These are phyloP conservation scores for Mycena vitilis DNA, from an alignment of 768 basidiomycete genomes.

Conservation along the genomic window DNA sequence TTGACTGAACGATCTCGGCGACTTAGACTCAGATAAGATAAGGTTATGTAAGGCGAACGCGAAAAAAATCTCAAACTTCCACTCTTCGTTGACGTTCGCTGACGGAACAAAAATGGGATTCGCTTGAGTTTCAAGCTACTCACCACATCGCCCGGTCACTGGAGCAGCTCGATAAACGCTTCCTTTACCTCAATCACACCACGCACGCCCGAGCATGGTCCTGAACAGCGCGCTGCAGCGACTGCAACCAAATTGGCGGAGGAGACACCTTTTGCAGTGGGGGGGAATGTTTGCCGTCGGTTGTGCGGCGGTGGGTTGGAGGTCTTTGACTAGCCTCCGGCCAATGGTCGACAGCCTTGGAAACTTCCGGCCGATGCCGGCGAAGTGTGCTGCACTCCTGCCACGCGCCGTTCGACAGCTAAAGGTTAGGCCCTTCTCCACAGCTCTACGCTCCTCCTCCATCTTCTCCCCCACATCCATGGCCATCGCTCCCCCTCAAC, in stretches of 20 bases:
- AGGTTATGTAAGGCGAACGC: no score
- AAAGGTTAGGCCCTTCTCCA: constrained; percentile 40
- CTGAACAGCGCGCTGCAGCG: constrained; percentile 16
- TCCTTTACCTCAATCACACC: background rate
- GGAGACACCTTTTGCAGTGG: constrained; percentile 45
- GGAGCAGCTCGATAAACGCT: background rate
- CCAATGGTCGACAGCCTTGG: constrained; percentile 34
- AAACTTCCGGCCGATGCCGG: constrained; percentile 50
- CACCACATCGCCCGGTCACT: no score
- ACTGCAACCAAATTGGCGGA: constrained; percentile 23
- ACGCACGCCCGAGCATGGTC: constrained; percentile 18
- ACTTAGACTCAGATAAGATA: no score
- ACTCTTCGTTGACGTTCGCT: no score
- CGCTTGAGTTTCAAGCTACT: no score
- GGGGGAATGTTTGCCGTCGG: constrained; percentile 55
- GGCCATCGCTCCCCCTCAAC: constrained; percentile 71
- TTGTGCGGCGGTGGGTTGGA: constrained; percentile 51
- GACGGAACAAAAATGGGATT: no score
- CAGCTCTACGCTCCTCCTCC: constrained; percentile 41
- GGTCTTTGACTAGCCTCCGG: constrained; percentile 47
- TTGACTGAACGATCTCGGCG: no score
- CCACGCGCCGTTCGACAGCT: constrained; percentile 11
- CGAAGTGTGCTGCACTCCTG: constrained; percentile 27
- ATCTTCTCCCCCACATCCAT: constrained; percentile 51
- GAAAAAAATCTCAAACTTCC: no score